Percentiles rank a stretch among this genome's conserved stretches.
These are phyloP conservation scores for Draba incana DNA, from an alignment of 345 rosid genomes.

Conservation along the genomic window DNA sequence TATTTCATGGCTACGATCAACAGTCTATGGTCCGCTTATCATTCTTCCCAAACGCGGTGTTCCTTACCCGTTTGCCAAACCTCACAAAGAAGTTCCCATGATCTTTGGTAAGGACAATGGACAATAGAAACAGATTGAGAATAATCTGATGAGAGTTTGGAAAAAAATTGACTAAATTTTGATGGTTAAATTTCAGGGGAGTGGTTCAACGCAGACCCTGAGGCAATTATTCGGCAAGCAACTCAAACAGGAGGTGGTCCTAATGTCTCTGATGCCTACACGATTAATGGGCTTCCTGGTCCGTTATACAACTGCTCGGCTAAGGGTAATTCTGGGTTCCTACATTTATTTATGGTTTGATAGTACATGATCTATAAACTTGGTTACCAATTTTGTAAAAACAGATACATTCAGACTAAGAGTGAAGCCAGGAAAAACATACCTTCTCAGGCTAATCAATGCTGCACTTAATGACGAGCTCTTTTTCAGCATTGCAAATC, in stretches of 20 bases:
- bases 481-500: slow-evolving; percentile 47
- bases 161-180: slow-evolving; percentile 11
- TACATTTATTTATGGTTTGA: slow-evolving; percentile 7
- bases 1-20: slow-evolving; percentile 73
- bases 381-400: slow-evolving; percentile 11
- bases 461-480: slow-evolving; percentile 50
- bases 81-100: slow-evolving; percentile 75
- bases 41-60: slow-evolving; percentile 65
- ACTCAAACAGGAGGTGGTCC: slow-evolving; percentile 76
- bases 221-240: slow-evolving; percentile 70
- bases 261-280: slow-evolving; percentile 82
- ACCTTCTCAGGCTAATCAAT: slow-evolving; percentile 46
- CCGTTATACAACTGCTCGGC: slow-evolving; percentile 79
- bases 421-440: slow-evolving; percentile 48
- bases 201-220: slow-evolving; percentile 76
- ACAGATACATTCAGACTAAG: slow-evolving; percentile 47
- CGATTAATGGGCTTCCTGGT: slow-evolving; percentile 79
- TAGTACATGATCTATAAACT: neutral
- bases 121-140: slow-evolving; percentile 13
- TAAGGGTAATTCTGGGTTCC: slow-evolving; percentile 48
- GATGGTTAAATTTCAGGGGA: slow-evolving; percentile 57
- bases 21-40: slow-evolving; percentile 71
- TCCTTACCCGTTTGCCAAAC: slow-evolving; percentile 76
- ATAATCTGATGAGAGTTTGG: slow-evolving; percentile 13
- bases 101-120: slow-evolving; percentile 52